Base-by-base conservation (phyloP, 2,329 filamentous ascomycete species). In the Colletotrichum destructivum region DNA sequence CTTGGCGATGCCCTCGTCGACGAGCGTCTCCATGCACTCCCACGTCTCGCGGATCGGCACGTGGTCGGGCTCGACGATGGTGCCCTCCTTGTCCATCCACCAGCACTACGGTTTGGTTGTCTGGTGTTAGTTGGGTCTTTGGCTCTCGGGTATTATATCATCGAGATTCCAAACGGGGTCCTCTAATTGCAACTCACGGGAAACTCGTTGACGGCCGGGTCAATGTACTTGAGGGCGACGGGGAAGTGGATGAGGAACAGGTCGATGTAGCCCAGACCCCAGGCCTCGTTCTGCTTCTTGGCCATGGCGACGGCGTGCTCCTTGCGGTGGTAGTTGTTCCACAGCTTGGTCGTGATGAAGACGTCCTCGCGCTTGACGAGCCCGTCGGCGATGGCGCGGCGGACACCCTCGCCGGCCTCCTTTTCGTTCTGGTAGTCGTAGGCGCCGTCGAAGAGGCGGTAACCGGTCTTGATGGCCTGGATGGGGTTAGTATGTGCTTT, bases 321-420 rank as follows among this genome's bases (percentile, higher is more conserved):
- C 0, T 87, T 87, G 73, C 88, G 85, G 77, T 93, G 92, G 84
- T 93, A 95, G 62, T 93, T 94, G 78, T 91, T 92, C 93, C 94
- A 97, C 51, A 95, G 88, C 87, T 97, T 97, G 78, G 91, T 94
- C 67, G 94, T 93, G 71, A 97, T 89, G 83, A 96, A 97, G 73
- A 97, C 84, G 66, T 97, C 93, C 79, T 92, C 89, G 73, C 94
- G 89, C 87, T 91, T 90, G 13, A 93, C 86, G 57, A 91, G 87
- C 42, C 88, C 88, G 73, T 91, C 85, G 9, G 78, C 78, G 75
- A 88, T 87, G 57, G 86, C 87, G 52, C 81, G 87, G 75, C 85
- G 88, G 77, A 93, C 89, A 23, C 89, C 92, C 74, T 86, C 82
- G 15, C 91, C 92, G 0, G 92, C 90, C 64, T 91, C 90, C 66